phyloP scores from a whole-genome alignment of 805 yeast genomes.

The Spathaspora boniae region DNA sequence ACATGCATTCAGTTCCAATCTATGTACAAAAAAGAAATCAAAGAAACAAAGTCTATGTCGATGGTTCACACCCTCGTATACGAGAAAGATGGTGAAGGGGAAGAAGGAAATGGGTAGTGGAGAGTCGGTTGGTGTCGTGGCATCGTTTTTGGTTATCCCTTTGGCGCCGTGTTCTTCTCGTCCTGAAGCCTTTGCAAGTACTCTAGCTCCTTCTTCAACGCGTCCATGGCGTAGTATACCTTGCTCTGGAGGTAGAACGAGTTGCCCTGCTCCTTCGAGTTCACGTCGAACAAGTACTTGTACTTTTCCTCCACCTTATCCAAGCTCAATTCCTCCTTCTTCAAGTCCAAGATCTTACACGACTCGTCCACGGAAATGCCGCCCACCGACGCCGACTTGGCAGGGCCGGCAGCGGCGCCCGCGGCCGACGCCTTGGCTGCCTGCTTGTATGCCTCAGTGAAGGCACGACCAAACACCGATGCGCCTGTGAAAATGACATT shows the following conservation, averaged over 20 bases:
- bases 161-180: no score
- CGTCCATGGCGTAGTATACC: constrained; percentile 90
- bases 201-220: constrained; percentile 75
- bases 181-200: constrained; percentile 45
- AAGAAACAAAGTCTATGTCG: no score
- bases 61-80: no score
- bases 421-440: constrained; percentile 92
- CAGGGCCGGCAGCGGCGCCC: constrained; percentile 44
- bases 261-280: constrained; percentile 93
- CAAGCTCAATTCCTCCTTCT: constrained; percentile 48
- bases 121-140: no score
- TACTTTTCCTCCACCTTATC: constrained; percentile 68
- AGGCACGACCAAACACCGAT: constrained; percentile 92
- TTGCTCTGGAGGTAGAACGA: constrained; percentile 91
- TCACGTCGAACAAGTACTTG: constrained; percentile 79
- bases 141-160: no score
- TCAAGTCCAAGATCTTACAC: constrained; percentile 82
- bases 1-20: no score
- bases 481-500: constrained; percentile 94
- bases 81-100: no score
- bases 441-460: constrained; percentile 94
- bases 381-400: constrained; percentile 54
- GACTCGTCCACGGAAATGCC: constrained; percentile 90
- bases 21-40: no score
- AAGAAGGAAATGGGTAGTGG: no score